These are phyloP conservation scores for Geoglossum cookeanum DNA, from an alignment of 2,329 filamentous ascomycete species.

Conservation along the genomic window DNA sequence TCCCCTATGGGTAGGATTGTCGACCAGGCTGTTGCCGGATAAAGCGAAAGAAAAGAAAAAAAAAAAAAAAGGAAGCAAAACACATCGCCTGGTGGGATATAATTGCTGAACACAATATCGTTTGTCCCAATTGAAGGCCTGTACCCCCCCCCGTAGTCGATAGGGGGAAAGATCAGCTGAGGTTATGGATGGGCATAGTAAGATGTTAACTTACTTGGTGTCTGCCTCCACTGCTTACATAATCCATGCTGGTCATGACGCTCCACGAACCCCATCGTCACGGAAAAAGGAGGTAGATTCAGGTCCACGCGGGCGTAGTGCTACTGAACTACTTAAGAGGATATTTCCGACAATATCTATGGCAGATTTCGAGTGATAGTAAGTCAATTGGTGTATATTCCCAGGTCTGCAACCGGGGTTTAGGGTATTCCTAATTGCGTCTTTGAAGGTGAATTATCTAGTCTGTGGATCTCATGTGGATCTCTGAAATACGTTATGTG, in stretches of 20 bases:
- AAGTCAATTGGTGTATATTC: neutral
- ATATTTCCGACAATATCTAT: neutral
- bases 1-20: too few relatives aligned
- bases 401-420: neutral
- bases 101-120: too few relatives aligned
- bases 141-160: too few relatives aligned
- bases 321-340: neutral
- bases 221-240: neutral
- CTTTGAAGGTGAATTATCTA: neutral
- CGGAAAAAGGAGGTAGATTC: neutral
- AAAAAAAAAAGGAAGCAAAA: too few relatives aligned
- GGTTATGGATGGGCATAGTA: too few relatives aligned
- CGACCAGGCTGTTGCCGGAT: too few relatives aligned
- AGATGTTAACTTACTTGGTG: too few relatives aligned
- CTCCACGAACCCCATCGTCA: neutral
- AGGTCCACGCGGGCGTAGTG: neutral
- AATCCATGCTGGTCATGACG: neutral
- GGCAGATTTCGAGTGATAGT: neutral
- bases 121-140: too few relatives aligned
- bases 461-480: neutral
- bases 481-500: neutral
- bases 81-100: too few relatives aligned
- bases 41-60: too few relatives aligned
- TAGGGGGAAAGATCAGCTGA: too few relatives aligned
- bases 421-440: neutral